Conservation (phyloP, 2,329 filamentous ascomycete genomes). For the Chrysosporium keratinophilum region DNA sequence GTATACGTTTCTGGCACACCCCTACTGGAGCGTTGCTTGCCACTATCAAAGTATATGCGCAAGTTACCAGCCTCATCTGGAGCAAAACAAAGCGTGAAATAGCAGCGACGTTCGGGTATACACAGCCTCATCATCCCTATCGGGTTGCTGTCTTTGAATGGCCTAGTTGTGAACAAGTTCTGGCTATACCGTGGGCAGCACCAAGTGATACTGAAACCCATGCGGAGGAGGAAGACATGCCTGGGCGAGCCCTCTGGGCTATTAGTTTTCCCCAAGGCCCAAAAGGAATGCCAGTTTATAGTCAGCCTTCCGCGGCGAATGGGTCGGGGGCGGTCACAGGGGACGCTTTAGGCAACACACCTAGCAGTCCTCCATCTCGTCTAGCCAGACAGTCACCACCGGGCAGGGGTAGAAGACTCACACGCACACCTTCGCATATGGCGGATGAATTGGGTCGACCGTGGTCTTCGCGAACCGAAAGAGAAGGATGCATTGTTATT, state of each 20-base stretch:
- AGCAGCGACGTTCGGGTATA: slow-evolving; percentile 84
- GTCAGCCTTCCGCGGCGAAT: background rate
- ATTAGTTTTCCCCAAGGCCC: slow-evolving; percentile 67
- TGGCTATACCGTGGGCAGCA: slow-evolving; percentile 72
- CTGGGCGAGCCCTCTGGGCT: slow-evolving; percentile 62
- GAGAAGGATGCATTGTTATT: slow-evolving; percentile 79
- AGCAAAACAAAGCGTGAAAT: slow-evolving; percentile 77
- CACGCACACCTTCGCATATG: background rate
- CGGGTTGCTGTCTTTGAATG: slow-evolving; percentile 89
- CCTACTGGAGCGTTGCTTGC: slow-evolving; percentile 72
- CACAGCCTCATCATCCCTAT: slow-evolving; percentile 78
- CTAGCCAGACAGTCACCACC: background rate
- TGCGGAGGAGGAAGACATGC: slow-evolving; percentile 18
- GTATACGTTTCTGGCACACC: slow-evolving; percentile 92
- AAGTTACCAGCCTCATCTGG: slow-evolving; percentile 90
- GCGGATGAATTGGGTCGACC: slow-evolving; percentile 43
- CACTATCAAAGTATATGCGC: slow-evolving; percentile 82
- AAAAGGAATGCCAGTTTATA: slow-evolving; percentile 21
- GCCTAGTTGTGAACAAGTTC: slow-evolving; percentile 80
- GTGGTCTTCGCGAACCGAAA: slow-evolving; percentile 46
- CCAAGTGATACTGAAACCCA: slow-evolving; percentile 30
- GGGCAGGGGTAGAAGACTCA: background rate
- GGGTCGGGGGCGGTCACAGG: background rate
- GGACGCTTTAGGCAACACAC: background rate
- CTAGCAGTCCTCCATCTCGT: background rate